A percentile compares a stretch with the other conserved stretches of the same genome.
Conservation (phyloP, 768 basidiomycete species). For the Pulveroboletus sp. region DNA sequence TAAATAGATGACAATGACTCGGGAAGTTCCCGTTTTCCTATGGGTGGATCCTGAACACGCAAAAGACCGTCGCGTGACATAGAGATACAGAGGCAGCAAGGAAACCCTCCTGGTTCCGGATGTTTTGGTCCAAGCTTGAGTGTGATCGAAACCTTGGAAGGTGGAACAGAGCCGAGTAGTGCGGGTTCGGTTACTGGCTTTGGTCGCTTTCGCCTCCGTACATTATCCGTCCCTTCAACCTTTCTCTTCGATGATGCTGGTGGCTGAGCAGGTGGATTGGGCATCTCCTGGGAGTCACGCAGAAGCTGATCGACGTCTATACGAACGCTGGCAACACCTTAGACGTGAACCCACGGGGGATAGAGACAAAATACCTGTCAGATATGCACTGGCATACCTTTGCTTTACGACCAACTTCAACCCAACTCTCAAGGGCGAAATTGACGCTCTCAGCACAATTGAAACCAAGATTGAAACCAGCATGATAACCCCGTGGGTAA, state of each 20-base stretch:
- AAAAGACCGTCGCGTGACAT: slow-evolving; percentile 50
- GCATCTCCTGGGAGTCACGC: slow-evolving; percentile 50
- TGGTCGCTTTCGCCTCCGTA: slow-evolving; percentile 24
- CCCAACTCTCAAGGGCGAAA: slow-evolving; percentile 92
- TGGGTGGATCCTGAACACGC: slow-evolving; percentile 64
- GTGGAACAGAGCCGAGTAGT: slow-evolving; percentile 9
- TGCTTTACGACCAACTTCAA: slow-evolving; percentile 81
- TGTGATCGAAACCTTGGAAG: slow-evolving; percentile 48
- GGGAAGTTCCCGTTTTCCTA: slow-evolving; percentile 46
- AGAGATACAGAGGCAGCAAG: slow-evolving; percentile 68
- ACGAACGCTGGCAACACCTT: slow-evolving; percentile 57
- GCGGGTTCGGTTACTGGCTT: slow-evolving; percentile 9
- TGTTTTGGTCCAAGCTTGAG: slow-evolving; percentile 66
- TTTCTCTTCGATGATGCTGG: slow-evolving; percentile 37
- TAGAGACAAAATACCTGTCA: slow-evolving; percentile 51
- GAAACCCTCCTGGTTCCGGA: slow-evolving; percentile 49
- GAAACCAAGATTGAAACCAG: slow-evolving; percentile 93
- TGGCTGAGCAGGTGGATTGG: slow-evolving; percentile 3
- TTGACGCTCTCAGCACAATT: slow-evolving; percentile 98
- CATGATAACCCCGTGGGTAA: slow-evolving; percentile 91
- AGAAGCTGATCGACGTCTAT: slow-evolving; percentile 91
- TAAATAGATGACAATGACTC: slow-evolving; percentile 30
- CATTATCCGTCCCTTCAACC: slow-evolving; percentile 26
- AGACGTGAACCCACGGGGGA: slow-evolving; percentile 4
- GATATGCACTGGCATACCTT: slow-evolving; percentile 68